A percentile compares a stretch with the other conserved stretches of the same genome.
These are phyloP conservation scores for Pestalotiopsis sp. DNA, from an alignment of 2,329 filamentous ascomycete species.

Conservation along the genomic window DNA sequence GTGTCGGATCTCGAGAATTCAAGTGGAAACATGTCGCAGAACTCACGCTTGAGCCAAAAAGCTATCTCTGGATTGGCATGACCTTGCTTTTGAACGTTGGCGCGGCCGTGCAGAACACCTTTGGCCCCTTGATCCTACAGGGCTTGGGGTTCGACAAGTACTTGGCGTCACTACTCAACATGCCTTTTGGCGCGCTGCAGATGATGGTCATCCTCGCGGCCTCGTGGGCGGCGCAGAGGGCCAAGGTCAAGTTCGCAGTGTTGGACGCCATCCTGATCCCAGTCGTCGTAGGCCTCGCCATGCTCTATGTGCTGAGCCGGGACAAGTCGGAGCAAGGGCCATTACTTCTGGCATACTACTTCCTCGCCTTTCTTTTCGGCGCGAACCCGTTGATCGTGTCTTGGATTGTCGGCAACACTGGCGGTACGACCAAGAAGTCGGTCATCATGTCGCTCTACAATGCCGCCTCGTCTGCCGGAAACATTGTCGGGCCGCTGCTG, in stretches of 20 bases:
- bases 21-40: constrained; percentile 65
- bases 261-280: constrained; percentile 57
- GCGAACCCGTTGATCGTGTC: constrained; percentile 67
- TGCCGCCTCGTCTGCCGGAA: constrained; percentile 62
- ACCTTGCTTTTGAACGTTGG: constrained; percentile 66
- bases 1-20: constrained; percentile 70
- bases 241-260: constrained; percentile 58
- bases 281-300: constrained; percentile 60
- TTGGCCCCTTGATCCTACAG: constrained; percentile 64
- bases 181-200: constrained; percentile 67
- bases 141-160: constrained; percentile 63
- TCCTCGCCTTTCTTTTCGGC: constrained; percentile 67
- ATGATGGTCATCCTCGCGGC: constrained; percentile 58
- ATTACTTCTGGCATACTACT: constrained; percentile 64
- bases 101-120: constrained; percentile 63
- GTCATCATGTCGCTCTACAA: constrained; percentile 67
- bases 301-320: constrained; percentile 58
- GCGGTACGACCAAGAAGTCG: constrained; percentile 68
- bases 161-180: constrained; percentile 63
- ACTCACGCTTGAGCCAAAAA: constrained; percentile 49
- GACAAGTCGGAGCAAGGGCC: constrained; percentile 42
- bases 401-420: constrained; percentile 72
- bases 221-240: constrained; percentile 59
- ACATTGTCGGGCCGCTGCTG: constrained; percentile 68
- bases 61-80: constrained; percentile 63